phyloP scores from a whole-genome alignment of 768 basidiomycete genomes.

The Thelephora aurantiotincta region DNA sequence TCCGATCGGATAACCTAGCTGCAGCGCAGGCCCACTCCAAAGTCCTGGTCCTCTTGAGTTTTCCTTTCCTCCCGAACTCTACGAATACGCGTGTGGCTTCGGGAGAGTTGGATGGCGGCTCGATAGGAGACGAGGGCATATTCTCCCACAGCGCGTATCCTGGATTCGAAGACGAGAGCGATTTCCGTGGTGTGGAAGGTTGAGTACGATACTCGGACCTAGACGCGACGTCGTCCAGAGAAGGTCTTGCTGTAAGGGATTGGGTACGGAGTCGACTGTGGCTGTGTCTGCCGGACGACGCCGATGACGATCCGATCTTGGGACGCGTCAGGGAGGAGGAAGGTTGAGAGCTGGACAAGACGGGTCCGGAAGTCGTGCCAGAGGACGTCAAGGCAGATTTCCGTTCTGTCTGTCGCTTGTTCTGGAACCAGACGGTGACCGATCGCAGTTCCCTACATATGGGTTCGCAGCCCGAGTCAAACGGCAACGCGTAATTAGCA shows the following conservation, averaged over 20 bases:
- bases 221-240: conserved; percentile 9
- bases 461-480: background rate
- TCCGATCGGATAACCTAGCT: conserved; percentile 11
- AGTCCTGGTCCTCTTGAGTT: conserved; percentile 10
- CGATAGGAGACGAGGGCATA: conserved; percentile 18
- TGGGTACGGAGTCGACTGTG: background rate
- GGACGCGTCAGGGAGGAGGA: conserved; percentile 7
- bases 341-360: conserved; percentile 3
- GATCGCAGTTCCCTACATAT: conserved; percentile 13
- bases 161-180: conserved; percentile 6
- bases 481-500: conserved; percentile 13
- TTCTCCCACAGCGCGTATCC: conserved; percentile 13
- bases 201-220: conserved; percentile 5
- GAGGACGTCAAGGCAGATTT: conserved; percentile 10
- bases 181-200: conserved; percentile 9
- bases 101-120: conserved; percentile 7
- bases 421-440: conserved; percentile 23
- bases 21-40: conserved; percentile 26
- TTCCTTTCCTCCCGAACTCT: conserved; percentile 11
- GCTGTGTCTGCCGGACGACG: conserved; percentile 3
- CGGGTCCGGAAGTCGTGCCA: background rate
- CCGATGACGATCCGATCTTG: conserved; percentile 7
- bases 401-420: conserved; percentile 22
- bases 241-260: background rate
- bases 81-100: conserved; percentile 11